Percentiles rank a stretch among this genome's conserved stretches.
These are phyloP conservation scores for Sugiyamaella paludigena DNA, from an alignment of 1,139 yeast genomes.

Conservation along the genomic window DNA sequence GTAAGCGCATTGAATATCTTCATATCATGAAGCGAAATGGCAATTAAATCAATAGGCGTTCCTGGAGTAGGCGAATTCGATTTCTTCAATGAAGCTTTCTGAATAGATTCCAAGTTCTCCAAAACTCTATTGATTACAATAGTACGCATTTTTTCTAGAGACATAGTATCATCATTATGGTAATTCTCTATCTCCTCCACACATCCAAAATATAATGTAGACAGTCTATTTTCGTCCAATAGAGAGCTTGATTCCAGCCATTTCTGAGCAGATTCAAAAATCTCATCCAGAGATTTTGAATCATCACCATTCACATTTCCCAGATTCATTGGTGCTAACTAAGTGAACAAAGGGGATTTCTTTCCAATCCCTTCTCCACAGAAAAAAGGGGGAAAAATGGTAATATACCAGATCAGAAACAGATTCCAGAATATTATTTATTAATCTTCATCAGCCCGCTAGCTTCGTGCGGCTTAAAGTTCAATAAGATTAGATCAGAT, in stretches of 20 bases:
- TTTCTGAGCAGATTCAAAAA: constrained; percentile 21
- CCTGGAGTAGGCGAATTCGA: neutral
- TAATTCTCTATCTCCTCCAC: neutral
- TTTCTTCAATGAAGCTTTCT: constrained; percentile 3
- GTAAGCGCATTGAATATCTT: constrained; percentile 64
- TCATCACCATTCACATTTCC: too few relatives aligned
- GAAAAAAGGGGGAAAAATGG: too few relatives aligned
- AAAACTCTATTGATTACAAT: constrained; percentile 15
- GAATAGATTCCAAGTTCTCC: constrained; percentile 16
- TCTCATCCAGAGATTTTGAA: constrained; percentile 11
- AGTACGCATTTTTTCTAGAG: neutral
- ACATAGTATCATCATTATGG: neutral
- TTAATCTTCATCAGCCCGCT: too few relatives aligned
- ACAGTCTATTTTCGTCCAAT: neutral
- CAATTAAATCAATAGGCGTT: constrained; percentile 43
- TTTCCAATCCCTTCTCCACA: too few relatives aligned
- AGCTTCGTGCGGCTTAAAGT: too few relatives aligned
- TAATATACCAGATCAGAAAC: too few relatives aligned
- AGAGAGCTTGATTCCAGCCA: constrained; percentile 19
- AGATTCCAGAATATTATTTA: too few relatives aligned
- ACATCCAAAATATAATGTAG: neutral
- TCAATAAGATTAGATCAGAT: too few relatives aligned
- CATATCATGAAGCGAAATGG: constrained; percentile 82
- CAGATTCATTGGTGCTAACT: too few relatives aligned
- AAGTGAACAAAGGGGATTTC: too few relatives aligned